Base-by-base conservation (phyloP, 192 early-diverging fungal genomes). In the Rhizophagus prolifer region DNA sequence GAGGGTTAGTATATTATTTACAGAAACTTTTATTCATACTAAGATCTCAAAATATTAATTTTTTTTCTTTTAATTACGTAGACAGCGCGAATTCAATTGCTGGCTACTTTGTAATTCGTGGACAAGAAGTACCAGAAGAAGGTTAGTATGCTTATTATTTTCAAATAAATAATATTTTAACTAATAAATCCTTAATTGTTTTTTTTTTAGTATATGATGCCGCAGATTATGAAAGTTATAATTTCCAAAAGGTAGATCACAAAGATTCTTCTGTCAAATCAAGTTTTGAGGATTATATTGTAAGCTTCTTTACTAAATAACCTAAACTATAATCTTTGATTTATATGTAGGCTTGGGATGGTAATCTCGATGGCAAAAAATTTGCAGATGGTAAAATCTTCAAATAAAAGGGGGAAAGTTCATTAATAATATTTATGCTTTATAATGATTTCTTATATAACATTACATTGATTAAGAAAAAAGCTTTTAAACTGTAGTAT, bases 31-130 rank as follows among this genome's bases (percentile, higher is more conserved):
- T 50, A 21, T 9, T 36, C 14, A 38, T 38, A 23, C 21, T 16
- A 36, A 34, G 5, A 4, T n/a, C 26, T 19, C 16, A 31, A 19
- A 19, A 4, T 65, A 31, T 16, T 34, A 6, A 9, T 1, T 34
- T 66, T 34, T 34, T 66, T 38, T 9, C 38, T 36, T 36, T 67
- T 10, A n/a, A 38, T 13, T 66, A 50, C 25, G 14, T 47, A 75
- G 89, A 95, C 82, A 88, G 92, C 86, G 87, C 92, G 80, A 97
- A 94, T 91, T 84, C 86, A 84, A 97, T 98, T 88, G 85, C 90
- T 78, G 96, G 96, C 83, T 94, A 95, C 94, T 98, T 96, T 86
- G 91, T 98, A 30, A 89, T 96, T 85, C 93, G 95, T 82, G 96
- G 96, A 58, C 82, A 89, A 80, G 92, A 90, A 76, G 83, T 96